These are phyloP conservation scores for Sarcocystis neurona DNA, from an alignment of 169 alveolate genomes.

Conservation along the genomic window DNA sequence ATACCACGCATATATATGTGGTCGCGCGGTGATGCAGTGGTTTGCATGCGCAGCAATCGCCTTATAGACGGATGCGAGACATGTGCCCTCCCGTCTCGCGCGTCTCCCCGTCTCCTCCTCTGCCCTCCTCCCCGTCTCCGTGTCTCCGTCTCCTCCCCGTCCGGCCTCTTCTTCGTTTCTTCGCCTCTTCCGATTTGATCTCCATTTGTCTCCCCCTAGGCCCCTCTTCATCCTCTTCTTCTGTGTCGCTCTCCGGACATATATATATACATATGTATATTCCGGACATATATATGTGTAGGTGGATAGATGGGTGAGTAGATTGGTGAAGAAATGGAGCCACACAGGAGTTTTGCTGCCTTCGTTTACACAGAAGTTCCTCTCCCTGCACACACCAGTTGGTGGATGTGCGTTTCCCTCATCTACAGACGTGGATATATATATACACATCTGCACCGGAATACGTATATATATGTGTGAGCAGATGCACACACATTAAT, in stretches of 20 bases:
- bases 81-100: neutral
- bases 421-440: too few relatives aligned
- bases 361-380: too few relatives aligned
- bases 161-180: neutral
- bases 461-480: too few relatives aligned
- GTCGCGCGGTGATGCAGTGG: slow-evolving; percentile 7
- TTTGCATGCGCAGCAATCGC: neutral
- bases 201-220: neutral
- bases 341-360: neutral
- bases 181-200: neutral
- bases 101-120: neutral
- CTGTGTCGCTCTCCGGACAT: neutral
- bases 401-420: too few relatives aligned
- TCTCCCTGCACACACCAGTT: too few relatives aligned
- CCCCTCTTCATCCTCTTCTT: neutral
- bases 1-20: neutral
- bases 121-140: neutral
- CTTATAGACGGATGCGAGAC: neutral
- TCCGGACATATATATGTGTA: neutral
- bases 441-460: too few relatives aligned
- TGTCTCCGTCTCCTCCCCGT: neutral
- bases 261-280: neutral
- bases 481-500: too few relatives aligned
- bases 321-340: neutral
- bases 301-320: neutral